Evolutionary conservation across 768 basidiomycete genomes (phyloP), one percentile per base, ranked within the genome.

Genomic region (Termitomyces eurrhizus): DNA sequence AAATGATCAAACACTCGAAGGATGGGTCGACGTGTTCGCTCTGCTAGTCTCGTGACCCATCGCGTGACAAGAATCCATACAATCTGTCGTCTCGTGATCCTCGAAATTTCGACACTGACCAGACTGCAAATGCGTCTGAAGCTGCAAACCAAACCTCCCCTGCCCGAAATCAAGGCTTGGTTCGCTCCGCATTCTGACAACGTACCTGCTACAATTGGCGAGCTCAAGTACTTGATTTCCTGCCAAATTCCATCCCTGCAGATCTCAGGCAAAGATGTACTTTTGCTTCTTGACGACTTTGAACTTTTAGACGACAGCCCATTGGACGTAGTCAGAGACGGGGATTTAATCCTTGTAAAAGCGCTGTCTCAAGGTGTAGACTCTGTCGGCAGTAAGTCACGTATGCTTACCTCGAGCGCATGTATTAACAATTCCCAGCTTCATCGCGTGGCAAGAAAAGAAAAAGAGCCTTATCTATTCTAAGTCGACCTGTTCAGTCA

Each of bases 161-260:
- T 87, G 14, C 80, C 81, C 1, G 73, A 69, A 26, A 61, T 83
- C 14, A 82, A 79, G 61, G 82, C 78, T 6, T 87, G 85, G 85
- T 83, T 83, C 62, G 71, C 75, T 21, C 74, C 78, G 33, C 72
- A 75, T 44, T 57, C 65, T 12, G 65, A 69, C 21, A 61, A 62
- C n/a, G 41, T 58, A 26, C 60, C 62, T 2, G 45, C 42, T 21
- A 76, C 72, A 0, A 70, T 81, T 5, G 46, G 62, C 2, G 72
- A 77, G 39, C 70, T 83, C 37, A 83, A 81, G 62, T 58, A 63
- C 35, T 66, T 69, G 21, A 64, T 83, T 32, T 79, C 73, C 55
- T 62, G 50, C 12, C 66, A 73, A 14, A 64, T 83, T 45, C 72
- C 71, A 21, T 54, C 63, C 5, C 64, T 82, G 33, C n/a, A 70